Base-by-base conservation (phyloP, 768 basidiomycete genomes). In the Vararia minispora region DNA sequence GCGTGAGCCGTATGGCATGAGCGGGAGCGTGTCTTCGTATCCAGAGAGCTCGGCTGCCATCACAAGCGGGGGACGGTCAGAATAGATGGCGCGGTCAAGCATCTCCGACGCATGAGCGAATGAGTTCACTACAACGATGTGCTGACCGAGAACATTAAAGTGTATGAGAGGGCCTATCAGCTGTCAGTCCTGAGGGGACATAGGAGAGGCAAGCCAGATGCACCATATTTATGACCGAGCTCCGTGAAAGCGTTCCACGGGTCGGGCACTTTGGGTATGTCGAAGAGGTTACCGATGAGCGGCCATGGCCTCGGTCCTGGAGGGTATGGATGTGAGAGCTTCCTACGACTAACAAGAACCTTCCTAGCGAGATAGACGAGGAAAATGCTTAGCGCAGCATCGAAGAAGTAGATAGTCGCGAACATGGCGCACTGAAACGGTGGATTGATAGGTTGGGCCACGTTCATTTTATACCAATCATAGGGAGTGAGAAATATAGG, bases 51-150 rank as follows among this genome's bases (percentile, higher is more conserved):
- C 68, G 45, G 41, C n/a, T n/a, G n/a, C 33, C 33, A 38, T 48
- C 28, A 46, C 6, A 22, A 44, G 41, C 25, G 37, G 37, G 9
- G 46, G 32, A 2, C 72, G 57, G 35, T 68, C 62, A 25, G 70
- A 72, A 43, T 72, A 71, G 2, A 66, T 60, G 2, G 62, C 45
- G 4, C 68, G 63, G 46, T 73, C 72, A 5, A 74, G 52, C 42
- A 70, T 62, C 4, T 66, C 62, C 60, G 68, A 28, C 4, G 37
- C 45, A 25, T 61, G 49, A 3, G 57, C 48, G 1, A 59, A 20
- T 8, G 28, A 30, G 21, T 39, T 39, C 4, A 39, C 13, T n/a
- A 39, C 11, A 23, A 39, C 16, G 16, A 23, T 22, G 18, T 17
- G 21, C 22, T 33, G 17, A 13, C 38, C 38, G 6, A 22, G 18